These are phyloP conservation scores for Daedaleopsis sinensis DNA, from an alignment of 768 basidiomycete species.

Conservation along the genomic window DNA sequence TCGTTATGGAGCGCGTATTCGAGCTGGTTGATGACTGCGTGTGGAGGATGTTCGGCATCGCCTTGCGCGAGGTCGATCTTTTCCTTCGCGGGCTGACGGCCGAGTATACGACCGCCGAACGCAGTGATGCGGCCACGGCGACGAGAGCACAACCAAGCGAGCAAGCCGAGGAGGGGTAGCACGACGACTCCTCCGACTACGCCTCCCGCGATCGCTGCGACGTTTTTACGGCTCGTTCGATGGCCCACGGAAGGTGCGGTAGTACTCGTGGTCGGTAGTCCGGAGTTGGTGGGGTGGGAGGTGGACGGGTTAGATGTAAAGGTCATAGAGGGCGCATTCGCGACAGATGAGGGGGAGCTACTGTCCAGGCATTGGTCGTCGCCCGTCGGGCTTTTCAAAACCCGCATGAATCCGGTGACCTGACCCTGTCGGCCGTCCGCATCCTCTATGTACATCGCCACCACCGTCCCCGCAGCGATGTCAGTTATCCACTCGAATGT, in stretches of 20 bases:
- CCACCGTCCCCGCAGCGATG: slow-evolving; percentile 19
- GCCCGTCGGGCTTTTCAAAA: no score
- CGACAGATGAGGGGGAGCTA: slow-evolving; percentile 25
- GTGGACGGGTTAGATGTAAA: slow-evolving; percentile 43
- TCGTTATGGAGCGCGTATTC: slow-evolving; percentile 15
- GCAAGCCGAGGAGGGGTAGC: slow-evolving; percentile 18
- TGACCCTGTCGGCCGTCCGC: slow-evolving; percentile 30
- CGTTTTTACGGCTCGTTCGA: slow-evolving; percentile 11
- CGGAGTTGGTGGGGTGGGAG: no score
- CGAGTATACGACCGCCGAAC: neutral
- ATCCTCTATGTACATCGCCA: slow-evolving; percentile 30
- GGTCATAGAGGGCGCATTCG: slow-evolving; percentile 23
- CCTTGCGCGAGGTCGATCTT: slow-evolving; percentile 18
- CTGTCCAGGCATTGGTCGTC: slow-evolving; percentile 27
- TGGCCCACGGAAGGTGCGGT: neutral
- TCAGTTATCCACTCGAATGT: slow-evolving; percentile 29
- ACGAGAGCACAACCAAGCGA: slow-evolving; percentile 24
- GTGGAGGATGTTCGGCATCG: slow-evolving; percentile 7
- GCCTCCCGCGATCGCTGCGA: slow-evolving; percentile 25
- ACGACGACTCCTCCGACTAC: slow-evolving; percentile 26
- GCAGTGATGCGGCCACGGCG: slow-evolving; percentile 4
- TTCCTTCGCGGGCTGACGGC: slow-evolving; percentile 11
- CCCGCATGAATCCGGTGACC: slow-evolving; percentile 20
- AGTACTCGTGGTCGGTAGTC: slow-evolving; percentile 27
- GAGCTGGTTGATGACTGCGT: no score